Evolutionary conservation across 2,329 filamentous ascomycete species (phyloP).

Genomic region (Neospermospora avenae): DNA sequence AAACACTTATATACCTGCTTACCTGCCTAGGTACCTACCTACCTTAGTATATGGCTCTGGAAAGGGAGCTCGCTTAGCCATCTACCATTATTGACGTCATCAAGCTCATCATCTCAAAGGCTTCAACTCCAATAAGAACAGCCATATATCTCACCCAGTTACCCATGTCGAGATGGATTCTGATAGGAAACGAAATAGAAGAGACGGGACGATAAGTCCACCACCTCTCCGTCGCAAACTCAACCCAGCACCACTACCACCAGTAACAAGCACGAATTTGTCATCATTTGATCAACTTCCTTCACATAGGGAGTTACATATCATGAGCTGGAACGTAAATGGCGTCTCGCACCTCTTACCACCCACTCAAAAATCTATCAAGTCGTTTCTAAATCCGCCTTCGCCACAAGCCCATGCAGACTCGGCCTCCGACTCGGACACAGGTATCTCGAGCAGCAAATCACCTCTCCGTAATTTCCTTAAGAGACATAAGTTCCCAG

Average conservation of each 20-base stretch:
- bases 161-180: neutral
- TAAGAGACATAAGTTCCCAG: slow-evolving; percentile 43
- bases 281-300: neutral
- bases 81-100: too few relatives aligned
- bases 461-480: slow-evolving; percentile 40
- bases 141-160: too few relatives aligned
- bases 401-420: slow-evolving; percentile 4
- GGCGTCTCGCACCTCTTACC: slow-evolving; percentile 15
- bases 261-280: neutral
- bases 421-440: neutral
- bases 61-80: too few relatives aligned
- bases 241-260: neutral
- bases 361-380: slow-evolving; percentile 13
- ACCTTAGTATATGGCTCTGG: too few relatives aligned
- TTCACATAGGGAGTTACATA: neutral
- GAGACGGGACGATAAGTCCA: slow-evolving; percentile 8
- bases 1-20: too few relatives aligned
- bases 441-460: neutral
- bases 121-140: too few relatives aligned
- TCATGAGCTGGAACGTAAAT: slow-evolving; percentile 19
- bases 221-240: slow-evolving; percentile 13
- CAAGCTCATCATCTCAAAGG: too few relatives aligned
- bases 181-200: neutral
- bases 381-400: slow-evolving; percentile 12
- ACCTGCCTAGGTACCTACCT: too few relatives aligned